phyloP scores from a whole-genome alignment of 225 moss, liverwort and hornwort genomes.

The Lunularia cruciata region DNA sequence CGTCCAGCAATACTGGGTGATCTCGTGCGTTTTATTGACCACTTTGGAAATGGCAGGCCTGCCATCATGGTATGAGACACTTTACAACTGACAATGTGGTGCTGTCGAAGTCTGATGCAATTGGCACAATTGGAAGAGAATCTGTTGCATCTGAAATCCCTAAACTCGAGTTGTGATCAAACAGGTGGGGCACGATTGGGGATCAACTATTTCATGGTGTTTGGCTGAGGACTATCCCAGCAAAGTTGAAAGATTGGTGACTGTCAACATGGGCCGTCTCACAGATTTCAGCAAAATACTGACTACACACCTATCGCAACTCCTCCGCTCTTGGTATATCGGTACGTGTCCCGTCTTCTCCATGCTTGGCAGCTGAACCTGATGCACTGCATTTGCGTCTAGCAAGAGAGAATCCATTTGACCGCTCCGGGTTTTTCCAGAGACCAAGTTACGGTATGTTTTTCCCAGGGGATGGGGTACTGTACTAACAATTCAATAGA shows the following conservation, averaged over 20 bases:
- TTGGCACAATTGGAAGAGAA: too few relatives aligned
- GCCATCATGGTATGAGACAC: conserved; percentile 72
- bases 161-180: conserved; percentile 4
- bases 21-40: conserved; percentile 58
- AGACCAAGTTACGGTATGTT: conserved; percentile 11
- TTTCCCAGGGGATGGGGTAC: background rate
- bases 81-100: too few relatives aligned
- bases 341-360: conserved; percentile 28
- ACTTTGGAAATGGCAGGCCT: conserved; percentile 57
- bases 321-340: conserved; percentile 67
- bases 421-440: background rate
- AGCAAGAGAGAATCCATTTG: background rate
- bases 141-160: too few relatives aligned
- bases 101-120: too few relatives aligned
- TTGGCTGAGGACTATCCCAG: conserved; percentile 70
- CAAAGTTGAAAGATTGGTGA: conserved; percentile 61
- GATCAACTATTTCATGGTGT: conserved; percentile 65
- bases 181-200: conserved; percentile 87
- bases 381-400: background rate
- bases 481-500: background rate
- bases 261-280: conserved; percentile 48
- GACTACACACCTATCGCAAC: conserved; percentile 46
- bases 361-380: background rate
- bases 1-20: conserved; percentile 57
- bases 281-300: conserved; percentile 41